A percentile compares a stretch with the other conserved stretches of the same genome.
Evolutionary conservation across 176 grass and related monocot species (phyloP).

Genomic region (Hsuehochloa calcarea): DNA sequence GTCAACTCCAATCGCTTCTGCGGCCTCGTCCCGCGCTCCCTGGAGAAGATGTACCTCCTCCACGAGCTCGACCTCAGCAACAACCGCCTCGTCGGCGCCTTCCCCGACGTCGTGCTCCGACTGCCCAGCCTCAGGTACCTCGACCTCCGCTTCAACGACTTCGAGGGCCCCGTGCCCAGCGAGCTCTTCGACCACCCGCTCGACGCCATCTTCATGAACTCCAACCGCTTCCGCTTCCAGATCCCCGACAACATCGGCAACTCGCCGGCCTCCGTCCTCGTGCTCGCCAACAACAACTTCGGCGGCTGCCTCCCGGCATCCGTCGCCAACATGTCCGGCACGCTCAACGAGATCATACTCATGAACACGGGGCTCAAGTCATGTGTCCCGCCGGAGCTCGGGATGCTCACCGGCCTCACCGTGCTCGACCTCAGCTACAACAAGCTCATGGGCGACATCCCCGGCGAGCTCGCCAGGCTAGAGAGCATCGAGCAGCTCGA

Average conservation of each 20-base stretch:
- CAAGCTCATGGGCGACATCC: slow-evolving; percentile 62
- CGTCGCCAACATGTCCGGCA: slow-evolving; percentile 75
- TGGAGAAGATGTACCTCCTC: slow-evolving; percentile 27
- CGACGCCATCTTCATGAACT: slow-evolving; percentile 86
- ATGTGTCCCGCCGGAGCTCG: slow-evolving; percentile 66
- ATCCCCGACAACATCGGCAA: slow-evolving; percentile 88
- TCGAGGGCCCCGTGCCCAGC: slow-evolving; percentile 55
- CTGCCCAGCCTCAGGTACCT: slow-evolving; percentile 49
- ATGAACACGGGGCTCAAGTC: slow-evolving; percentile 71
- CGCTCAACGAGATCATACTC: slow-evolving; percentile 75
- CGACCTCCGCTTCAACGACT: slow-evolving; percentile 54
- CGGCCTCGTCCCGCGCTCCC: slow-evolving; percentile 49
- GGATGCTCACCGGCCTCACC: slow-evolving; percentile 49
- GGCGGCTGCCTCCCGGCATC: slow-evolving; percentile 67
- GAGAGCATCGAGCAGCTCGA: slow-evolving; percentile 66
- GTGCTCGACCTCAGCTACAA: slow-evolving; percentile 82
- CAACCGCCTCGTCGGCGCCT: slow-evolving; percentile 81
- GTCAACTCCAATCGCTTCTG: slow-evolving; percentile 98
- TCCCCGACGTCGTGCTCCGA: slow-evolving; percentile 55
- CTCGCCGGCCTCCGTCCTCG: slow-evolving; percentile 75
- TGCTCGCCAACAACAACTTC: slow-evolving; percentile 83
- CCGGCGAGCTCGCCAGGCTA: slow-evolving; percentile 44
- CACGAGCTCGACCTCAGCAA: slow-evolving; percentile 96
- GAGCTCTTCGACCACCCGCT: slow-evolving; percentile 73
- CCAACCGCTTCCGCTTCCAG: slow-evolving; percentile 70